phyloP scores from a whole-genome alignment of 352 stramenopile species.

The Saprolegnia parasitica region DNA sequence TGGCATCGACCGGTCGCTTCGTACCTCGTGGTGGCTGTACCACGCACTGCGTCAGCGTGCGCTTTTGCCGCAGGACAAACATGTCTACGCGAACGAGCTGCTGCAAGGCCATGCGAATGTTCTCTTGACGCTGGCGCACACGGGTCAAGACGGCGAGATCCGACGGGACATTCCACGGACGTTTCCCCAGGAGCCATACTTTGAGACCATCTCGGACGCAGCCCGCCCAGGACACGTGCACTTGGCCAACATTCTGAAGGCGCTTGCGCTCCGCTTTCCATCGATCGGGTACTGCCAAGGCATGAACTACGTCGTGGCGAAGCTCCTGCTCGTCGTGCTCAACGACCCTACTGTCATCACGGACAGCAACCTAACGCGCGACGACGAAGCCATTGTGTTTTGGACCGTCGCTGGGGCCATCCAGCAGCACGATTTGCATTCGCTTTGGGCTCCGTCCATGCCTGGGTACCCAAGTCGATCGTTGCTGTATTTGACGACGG shows the following conservation, averaged over 20 bases:
- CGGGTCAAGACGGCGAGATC: conserved; percentile 74
- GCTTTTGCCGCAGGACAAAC: neutral
- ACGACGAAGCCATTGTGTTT: conserved; percentile 51
- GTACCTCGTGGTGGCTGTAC: conserved; percentile 14
- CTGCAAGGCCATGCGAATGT: neutral
- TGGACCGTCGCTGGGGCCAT: conserved; percentile 59
- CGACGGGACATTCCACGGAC: conserved; percentile 64
- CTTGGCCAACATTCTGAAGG: conserved; percentile 74
- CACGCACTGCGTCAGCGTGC: neutral
- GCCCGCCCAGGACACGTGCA: conserved; percentile 37
- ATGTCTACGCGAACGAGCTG: neutral
- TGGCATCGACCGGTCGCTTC: conserved; percentile 14
- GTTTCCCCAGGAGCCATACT: conserved; percentile 57
- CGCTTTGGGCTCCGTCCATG: conserved; percentile 76
- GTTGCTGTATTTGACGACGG: neutral
- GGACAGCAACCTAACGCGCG: conserved; percentile 12
- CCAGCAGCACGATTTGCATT: conserved; percentile 46
- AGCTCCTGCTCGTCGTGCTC: conserved; percentile 49
- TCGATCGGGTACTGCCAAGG: conserved; percentile 80
- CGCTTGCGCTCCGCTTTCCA: conserved; percentile 40
- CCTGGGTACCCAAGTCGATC: conserved; percentile 40
- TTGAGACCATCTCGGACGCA: conserved; percentile 34
- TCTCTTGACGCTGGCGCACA: conserved; percentile 39
- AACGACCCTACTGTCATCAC: conserved; percentile 28
- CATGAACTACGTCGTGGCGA: conserved; percentile 82